Evolutionary conservation across 2,329 filamentous ascomycete genomes (phyloP).

Genomic region (Pestalotiopsis sp.): DNA sequence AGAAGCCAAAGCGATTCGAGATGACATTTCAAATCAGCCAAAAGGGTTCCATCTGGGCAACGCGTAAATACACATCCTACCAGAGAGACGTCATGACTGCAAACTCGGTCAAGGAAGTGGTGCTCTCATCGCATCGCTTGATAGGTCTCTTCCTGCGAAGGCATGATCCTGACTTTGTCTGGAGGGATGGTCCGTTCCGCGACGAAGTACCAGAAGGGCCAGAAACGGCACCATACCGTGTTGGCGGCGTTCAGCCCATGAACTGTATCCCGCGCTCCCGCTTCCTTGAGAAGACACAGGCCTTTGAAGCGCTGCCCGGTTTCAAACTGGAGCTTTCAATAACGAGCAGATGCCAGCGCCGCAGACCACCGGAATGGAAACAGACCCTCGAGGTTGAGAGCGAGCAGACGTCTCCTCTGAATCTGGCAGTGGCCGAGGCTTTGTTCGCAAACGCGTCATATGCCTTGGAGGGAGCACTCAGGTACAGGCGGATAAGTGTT

Average conservation of each 20-base stretch:
- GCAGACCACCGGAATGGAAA: slow-evolving; percentile 37
- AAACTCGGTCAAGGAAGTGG: slow-evolving; percentile 46
- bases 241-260: slow-evolving; percentile 46
- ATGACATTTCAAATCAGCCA: slow-evolving; percentile 49
- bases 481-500: slow-evolving; percentile 42
- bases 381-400: slow-evolving; percentile 47
- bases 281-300: slow-evolving; percentile 46
- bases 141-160: slow-evolving; percentile 52
- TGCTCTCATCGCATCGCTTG: slow-evolving; percentile 51
- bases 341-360: slow-evolving; percentile 41
- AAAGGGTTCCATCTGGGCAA: slow-evolving; percentile 43
- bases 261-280: slow-evolving; percentile 47
- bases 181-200: slow-evolving; percentile 45
- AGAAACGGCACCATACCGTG: slow-evolving; percentile 42
- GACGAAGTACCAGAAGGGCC: slow-evolving; percentile 38
- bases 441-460: slow-evolving; percentile 48
- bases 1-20: slow-evolving; percentile 51
- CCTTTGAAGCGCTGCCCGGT: slow-evolving; percentile 51
- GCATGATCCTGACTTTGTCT: slow-evolving; percentile 53
- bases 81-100: slow-evolving; percentile 49
- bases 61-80: slow-evolving; percentile 51
- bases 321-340: slow-evolving; percentile 50
- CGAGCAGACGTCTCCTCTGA: slow-evolving; percentile 50
- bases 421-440: slow-evolving; percentile 46
- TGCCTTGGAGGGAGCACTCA: slow-evolving; percentile 43